These are phyloP conservation scores for Terana coerulea DNA, from an alignment of 768 basidiomycete species.

Conservation along the genomic window DNA sequence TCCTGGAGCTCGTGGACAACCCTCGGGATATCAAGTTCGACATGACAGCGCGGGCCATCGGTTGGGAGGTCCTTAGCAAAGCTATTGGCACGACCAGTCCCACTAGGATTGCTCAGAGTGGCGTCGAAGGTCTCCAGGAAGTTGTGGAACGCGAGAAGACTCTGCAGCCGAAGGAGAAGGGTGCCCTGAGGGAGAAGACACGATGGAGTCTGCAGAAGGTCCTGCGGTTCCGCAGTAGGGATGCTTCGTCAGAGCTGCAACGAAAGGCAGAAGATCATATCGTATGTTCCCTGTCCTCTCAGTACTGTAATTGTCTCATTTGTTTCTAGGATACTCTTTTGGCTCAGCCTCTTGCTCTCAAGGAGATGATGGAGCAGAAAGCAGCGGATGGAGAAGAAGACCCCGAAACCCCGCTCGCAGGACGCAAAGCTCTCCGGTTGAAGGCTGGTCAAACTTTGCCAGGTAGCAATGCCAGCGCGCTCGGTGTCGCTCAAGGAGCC, in stretches of 20 bases:
- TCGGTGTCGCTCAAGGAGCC: constrained; percentile 52
- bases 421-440: constrained; percentile 16
- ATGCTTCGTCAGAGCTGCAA: constrained; percentile 45
- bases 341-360: constrained; percentile 56
- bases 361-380: constrained; percentile 35
- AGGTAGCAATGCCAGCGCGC: constrained; percentile 53
- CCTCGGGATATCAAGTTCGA: constrained; percentile 86
- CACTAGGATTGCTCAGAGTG: constrained; percentile 46
- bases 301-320: neutral
- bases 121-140: constrained; percentile 41
- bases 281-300: constrained; percentile 39
- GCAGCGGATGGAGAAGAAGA: constrained; percentile 32
- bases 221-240: constrained; percentile 51
- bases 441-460: constrained; percentile 54
- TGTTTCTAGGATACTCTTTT: constrained; percentile 57
- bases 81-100: constrained; percentile 45
- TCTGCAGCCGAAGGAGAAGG: constrained; percentile 34
- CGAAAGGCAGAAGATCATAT: constrained; percentile 61
- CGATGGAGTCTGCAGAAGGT: constrained; percentile 75
- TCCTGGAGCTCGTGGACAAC: constrained; percentile 94
- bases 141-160: constrained; percentile 48
- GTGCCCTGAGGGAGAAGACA: constrained; percentile 58
- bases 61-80: constrained; percentile 71
- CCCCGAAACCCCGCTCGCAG: constrained; percentile 7
- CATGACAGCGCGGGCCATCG: constrained; percentile 83